Base-by-base conservation (phyloP, 2,329 filamentous ascomycete genomes). In the Talaromyces sp. region DNA sequence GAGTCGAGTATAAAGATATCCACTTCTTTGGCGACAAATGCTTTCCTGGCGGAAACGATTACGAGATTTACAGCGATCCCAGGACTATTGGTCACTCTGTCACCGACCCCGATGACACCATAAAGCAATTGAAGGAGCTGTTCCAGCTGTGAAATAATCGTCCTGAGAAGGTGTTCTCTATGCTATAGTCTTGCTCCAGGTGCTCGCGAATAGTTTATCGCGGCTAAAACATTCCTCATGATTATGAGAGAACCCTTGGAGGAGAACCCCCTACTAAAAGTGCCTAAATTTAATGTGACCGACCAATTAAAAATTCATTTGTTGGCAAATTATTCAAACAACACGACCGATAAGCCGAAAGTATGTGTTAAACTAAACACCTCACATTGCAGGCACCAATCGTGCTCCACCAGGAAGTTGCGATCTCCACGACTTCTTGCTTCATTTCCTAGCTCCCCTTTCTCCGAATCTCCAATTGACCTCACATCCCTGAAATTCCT, bases 1-100 rank as follows among this genome's bases (percentile, higher is more conserved):
- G 81, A 4, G 70, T 79, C 58, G 81, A 88, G 27, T 98, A 94
- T 84, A 91, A 87, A 71, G 94, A 87, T 52, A 90, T 98, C 71
- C 95, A 98, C 84, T 98, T 98, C 86, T 99, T 98, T 74, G 95
- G 95, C 70, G 95, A 99, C 85, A 99, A 98, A 88, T 91, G 91
- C 31, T 88, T 87, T 75, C 80, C 89, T 77, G 94, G 95, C 68
- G 95, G 95, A 67, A 99, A 98, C 78, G 95, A 99, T 80, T 94
- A 89, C 76, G 94, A 98, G 83, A 97, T 99, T 76, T 98, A 90
- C 79, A 83, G 81, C 70, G 94, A 98, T 76, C 75, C 85, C 63
- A 85, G 94, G 74, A 96, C 91, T 41, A 88, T 90, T 66, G 95
- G 95, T 1, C 95, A 99, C 80, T 83, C 88, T 31, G 95, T 98